phyloP scores from a whole-genome alignment of 495 filamentous ascomycete genomes.

The Schizothecium vesticola region DNA sequence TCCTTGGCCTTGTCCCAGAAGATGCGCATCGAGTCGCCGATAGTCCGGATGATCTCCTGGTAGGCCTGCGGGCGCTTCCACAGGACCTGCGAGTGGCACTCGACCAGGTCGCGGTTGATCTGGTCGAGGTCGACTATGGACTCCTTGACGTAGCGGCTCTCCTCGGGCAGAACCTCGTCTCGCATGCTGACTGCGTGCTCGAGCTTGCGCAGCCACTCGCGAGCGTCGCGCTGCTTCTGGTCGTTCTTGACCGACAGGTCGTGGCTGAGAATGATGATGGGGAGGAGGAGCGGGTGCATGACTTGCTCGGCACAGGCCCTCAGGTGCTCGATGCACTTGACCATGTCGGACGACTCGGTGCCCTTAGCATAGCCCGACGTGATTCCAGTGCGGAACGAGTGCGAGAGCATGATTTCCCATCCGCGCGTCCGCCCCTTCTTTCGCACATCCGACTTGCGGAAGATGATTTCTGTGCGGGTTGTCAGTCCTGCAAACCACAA shows the following conservation, averaged over 20 bases:
- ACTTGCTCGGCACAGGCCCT: slow-evolving; percentile 39
- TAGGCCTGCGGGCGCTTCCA: slow-evolving; percentile 57
- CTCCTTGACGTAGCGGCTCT: slow-evolving; percentile 37
- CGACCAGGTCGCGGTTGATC: slow-evolving; percentile 52
- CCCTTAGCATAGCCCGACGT: slow-evolving; percentile 53
- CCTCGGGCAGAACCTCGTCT: slow-evolving; percentile 47
- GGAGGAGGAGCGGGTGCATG: slow-evolving; percentile 50
- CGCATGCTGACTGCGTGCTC: slow-evolving; percentile 56
- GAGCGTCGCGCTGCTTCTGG: slow-evolving; percentile 49
- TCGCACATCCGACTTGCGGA: slow-evolving; percentile 52
- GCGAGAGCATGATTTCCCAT: slow-evolving; percentile 55
- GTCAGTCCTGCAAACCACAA: neutral
- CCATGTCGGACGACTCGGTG: slow-evolving; percentile 46
- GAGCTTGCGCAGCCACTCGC: slow-evolving; percentile 51
- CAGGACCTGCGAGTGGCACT: slow-evolving; percentile 52
- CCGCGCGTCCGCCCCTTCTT: slow-evolving; percentile 54
- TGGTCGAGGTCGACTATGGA: slow-evolving; percentile 48
- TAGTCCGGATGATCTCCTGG: slow-evolving; percentile 43
- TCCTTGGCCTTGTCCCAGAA: slow-evolving; percentile 29
- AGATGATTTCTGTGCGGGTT: slow-evolving; percentile 42
- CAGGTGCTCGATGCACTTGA: slow-evolving; percentile 40
- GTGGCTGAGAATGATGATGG: slow-evolving; percentile 48
- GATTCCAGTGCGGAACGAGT: slow-evolving; percentile 45
- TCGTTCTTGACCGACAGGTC: slow-evolving; percentile 45
- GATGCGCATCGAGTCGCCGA: slow-evolving; percentile 37